Base-by-base conservation (phyloP, 257 asterid genomes). In the Sherardia arvensis region DNA sequence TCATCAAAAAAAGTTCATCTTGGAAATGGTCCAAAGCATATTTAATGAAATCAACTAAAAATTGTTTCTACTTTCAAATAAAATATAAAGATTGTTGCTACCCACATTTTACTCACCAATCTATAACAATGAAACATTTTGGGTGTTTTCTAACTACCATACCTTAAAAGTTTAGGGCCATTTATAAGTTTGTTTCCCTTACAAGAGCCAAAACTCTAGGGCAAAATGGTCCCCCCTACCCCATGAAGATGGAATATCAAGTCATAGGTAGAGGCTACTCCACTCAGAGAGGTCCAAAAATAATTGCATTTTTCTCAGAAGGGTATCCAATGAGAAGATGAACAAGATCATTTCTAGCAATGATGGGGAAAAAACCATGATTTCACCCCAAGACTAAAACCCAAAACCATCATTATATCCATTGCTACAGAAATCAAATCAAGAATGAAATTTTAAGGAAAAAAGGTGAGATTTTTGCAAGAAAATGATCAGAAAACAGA, bases 301-400 rank as follows among this genome's bases (percentile, higher is more conserved):
- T 66, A 60, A 72, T 72, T 60, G 72, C 72, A 40, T 14, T 15
- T 29, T n/a, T n/a, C n/a, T 53, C 20, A 43, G n/a, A 14, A 8
- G 56, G 68, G 76, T 53, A 72, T 66, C 76, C 76, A 36, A 66
- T 66, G 65, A 51, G 40, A 71, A 70, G 32, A 65, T 43, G 51
- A 34, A 21, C 33, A 17, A 5, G 1, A 57, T 18, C 48, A 23
- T 15, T 21, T 47, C 51, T 9, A 11, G 27, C 57, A 55, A 57
- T 8, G 55, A 48, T 28, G 26, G 3, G 17, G 47, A 49, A 58
- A 47, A 26, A 55, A 33, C 7, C 33, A 29, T 34, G 49, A 68
- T 65, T 51, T 15, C 43, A 49, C 61, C 49, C 18, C 61, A 70
- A 58, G 27, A 8, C 33, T 20, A 18, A 30, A 27, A 45, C 33